Percentiles rank a stretch among this genome's conserved stretches.
These are phyloP conservation scores for Colletotrichum costaricense DNA, from an alignment of 2,329 filamentous ascomycete genomes.

Conservation along the genomic window DNA sequence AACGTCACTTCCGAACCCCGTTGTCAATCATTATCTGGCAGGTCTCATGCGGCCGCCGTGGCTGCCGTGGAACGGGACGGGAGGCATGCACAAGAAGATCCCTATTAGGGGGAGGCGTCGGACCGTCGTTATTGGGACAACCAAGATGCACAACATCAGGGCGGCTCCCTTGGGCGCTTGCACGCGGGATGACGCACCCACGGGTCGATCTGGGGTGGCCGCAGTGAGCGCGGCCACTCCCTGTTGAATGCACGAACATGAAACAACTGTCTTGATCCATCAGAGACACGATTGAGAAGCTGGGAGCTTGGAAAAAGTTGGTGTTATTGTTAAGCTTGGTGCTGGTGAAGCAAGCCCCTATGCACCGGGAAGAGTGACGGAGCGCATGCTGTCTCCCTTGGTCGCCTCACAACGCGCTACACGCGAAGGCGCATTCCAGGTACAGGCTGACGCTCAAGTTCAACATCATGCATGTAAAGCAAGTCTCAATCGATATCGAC, in stretches of 20 bases:
- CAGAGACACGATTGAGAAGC: neutral
- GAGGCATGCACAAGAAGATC: neutral
- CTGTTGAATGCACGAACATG: neutral
- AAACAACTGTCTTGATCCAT: constrained; percentile 16
- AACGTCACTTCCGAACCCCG: constrained; percentile 27
- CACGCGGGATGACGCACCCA: constrained; percentile 28
- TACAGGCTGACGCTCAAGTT: constrained; percentile 15
- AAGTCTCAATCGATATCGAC: neutral
- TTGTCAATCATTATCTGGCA: constrained; percentile 29
- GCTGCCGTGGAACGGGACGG: constrained; percentile 10
- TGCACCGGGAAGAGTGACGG: neutral
- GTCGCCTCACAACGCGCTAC: constrained; percentile 3
- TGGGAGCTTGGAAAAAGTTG: neutral
- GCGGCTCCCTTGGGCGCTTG: constrained; percentile 14
- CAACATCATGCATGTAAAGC: constrained; percentile 4
- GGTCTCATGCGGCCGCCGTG: constrained; percentile 15
- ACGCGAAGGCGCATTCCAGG: constrained; percentile 19
- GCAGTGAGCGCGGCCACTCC: constrained; percentile 1
- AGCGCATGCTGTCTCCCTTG: constrained; percentile 3
- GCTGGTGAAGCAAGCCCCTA: neutral
- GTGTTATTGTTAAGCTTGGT: neutral
- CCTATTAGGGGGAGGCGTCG: neutral
- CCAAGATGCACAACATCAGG: constrained; percentile 6
- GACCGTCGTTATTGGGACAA: neutral
- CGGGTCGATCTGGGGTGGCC: constrained; percentile 21